Base-by-base conservation (phyloP, 2,329 filamentous ascomycete species). In the Phyllosticta citriasiana region DNA sequence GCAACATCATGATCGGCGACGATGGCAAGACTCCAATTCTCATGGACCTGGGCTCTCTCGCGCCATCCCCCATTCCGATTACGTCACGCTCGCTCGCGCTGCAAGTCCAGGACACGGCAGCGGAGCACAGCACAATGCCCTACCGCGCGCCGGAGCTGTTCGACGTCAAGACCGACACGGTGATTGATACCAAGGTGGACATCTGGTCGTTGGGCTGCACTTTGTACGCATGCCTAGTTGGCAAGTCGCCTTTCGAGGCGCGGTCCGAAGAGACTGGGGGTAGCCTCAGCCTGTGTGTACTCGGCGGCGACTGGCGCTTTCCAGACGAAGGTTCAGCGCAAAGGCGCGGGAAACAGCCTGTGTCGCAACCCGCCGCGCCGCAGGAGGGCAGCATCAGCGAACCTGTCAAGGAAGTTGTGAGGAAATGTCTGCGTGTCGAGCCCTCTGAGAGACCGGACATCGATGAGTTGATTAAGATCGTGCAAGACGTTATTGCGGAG, bases 1-100 rank as follows among this genome's bases (percentile, higher is more conserved):
- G 91, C 62, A 99, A 99, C 77, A 96, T 99, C 71, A 99, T 99
- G 94, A 96, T 99, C 67, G 88, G 89, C 66, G 93, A 97, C 72
- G 86, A 91, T 68, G 94, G 94, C 67, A 83, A 86, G 63, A 87
- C 86, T 30, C 93, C 94, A 2, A 94, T 99, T 68, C 83, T 99
- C 40, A 99, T 99, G 94, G 94, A 99, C 72, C 85, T 99, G 25
- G 94, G 94, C 65, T 97, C 91, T 62, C 81, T 99, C 61, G 88
- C 91, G 51, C 88, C 88, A 19, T 91, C 90, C 1, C 94, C 94
- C 1, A 89, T 91, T 62, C 84, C 89, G 26, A 93, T 97, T 67
- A 96, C 93, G 4, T 94, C 89, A 19, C 87, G 93, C 64, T 95
- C 91, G 2, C 82, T 95, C 60, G 94, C 94, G 53, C 84, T 99